Evolutionary conservation across 768 basidiomycete species (phyloP), one percentile per base, ranked within the genome.

Genomic region (Strobilomyces dryophilus): DNA sequence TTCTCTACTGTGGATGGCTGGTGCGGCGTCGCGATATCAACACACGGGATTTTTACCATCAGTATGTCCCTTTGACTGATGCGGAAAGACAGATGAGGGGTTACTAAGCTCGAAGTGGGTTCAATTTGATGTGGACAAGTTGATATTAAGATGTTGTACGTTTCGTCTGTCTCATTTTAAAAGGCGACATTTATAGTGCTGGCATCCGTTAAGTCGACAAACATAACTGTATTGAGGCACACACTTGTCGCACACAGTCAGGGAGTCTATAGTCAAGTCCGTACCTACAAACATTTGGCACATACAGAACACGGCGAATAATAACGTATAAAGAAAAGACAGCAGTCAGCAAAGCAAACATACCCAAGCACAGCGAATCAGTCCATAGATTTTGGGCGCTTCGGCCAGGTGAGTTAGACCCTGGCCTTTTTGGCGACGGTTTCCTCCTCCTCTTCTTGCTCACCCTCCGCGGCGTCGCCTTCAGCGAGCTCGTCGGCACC

Each of bases 21-120:
- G 2, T 37, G 36, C 24, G 24, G 4, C 17, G 12, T 12, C 12
- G 4, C 35, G 8, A n/a, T 21, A 18, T 39, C 21, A 17, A 15
- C 14, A 21, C 4, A 2, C 32, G 32, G 27, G 20, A 40, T 20
- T 1, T 39, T 8, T 7, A 4, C 26, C 29, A 48, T 15, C 12
- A 87, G 85, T 87, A 87, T 62, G 84, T 87, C 12, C 85, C 85
- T 0, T 66, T 89, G 58, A 89, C 87, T 1, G 87, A 89, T 64
- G 70, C 67, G 35, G 73, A 79, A n/a, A 72, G 60, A 52, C 80
- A 81, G 52, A 64, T 27, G 54, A 58, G 57, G 32, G 65, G 69
- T 8, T 58, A 57, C 29, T 70, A 31, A 57, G n/a, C 24, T 24
- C n/a, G n/a, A n/a, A n/a, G n/a, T 24, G 24, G 24, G 24, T 24